Evolutionary conservation across 2,329 filamentous ascomycete species (phyloP).

Genomic region (Cladophialophora chaetospira): DNA sequence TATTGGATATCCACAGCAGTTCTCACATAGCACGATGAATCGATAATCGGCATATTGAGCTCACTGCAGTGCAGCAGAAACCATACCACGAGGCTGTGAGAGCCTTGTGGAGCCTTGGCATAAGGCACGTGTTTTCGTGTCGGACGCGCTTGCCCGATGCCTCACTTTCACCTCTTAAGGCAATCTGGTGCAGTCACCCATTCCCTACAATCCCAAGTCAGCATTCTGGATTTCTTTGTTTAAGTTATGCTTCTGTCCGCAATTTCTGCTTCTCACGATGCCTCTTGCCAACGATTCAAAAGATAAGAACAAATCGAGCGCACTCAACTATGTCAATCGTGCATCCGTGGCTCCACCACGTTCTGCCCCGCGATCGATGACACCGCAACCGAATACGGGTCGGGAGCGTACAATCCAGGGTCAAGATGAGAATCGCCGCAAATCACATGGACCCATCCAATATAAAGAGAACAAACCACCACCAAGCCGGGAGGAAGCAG

Average conservation of each 20-base stretch:
- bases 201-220: too few relatives aligned
- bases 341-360: background rate
- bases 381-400: slow-evolving; percentile 20
- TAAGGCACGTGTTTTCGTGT: too few relatives aligned
- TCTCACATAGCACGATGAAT: too few relatives aligned
- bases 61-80: too few relatives aligned
- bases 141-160: too few relatives aligned
- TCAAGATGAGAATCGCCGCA: slow-evolving; percentile 11
- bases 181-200: too few relatives aligned
- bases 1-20: too few relatives aligned
- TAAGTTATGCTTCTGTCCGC: background rate
- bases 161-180: too few relatives aligned
- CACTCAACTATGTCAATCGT: slow-evolving; percentile 11
- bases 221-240: too few relatives aligned
- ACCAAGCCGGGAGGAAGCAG: slow-evolving; percentile 5
- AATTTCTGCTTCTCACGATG: slow-evolving; percentile 7
- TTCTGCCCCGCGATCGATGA: slow-evolving; percentile 15
- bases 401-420: slow-evolving; percentile 17
- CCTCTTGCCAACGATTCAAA: slow-evolving; percentile 9
- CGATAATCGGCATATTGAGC: too few relatives aligned
- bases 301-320: slow-evolving; percentile 2
- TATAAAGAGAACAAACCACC: background rate
- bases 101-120: too few relatives aligned
- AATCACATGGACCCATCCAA: background rate
- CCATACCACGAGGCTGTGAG: too few relatives aligned